Base-by-base conservation (phyloP, 345 rosid species). In the Gossypium longicalyx region DNA sequence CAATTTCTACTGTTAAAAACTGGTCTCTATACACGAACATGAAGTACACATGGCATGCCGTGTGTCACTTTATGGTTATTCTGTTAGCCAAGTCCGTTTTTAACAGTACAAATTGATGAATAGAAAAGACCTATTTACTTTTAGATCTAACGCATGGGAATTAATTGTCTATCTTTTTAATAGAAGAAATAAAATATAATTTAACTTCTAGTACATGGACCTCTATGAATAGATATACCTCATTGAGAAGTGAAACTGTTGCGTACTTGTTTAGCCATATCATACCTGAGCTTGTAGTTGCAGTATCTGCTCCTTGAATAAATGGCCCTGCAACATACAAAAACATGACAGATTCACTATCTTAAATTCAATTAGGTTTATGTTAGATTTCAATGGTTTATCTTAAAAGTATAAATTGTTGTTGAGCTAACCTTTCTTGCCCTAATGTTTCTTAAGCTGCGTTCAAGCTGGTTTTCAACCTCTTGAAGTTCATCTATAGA, bases 401-500 rank as follows among this genome's bases (percentile, higher is more conserved):
- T 34, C 38, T 34, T 34, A 34, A 34, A 34, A 34, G 38, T 13
- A 67, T 22, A 58, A 58, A 52, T 15, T 72, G 47, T 7, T 23
- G 41, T 12, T 23, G 10, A 51, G 61, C 61, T 57, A 19, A 87
- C 97, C 93, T 88, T 90, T 86, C 83, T 86, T 43, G 80, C 80
- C 79, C 97, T 86, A 70, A 88, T 74, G 25, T 34, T 85, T 53
- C 58, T 53, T 59, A 91, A 79, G 75, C 93, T 88, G 66, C 48
- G 80, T 81, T 84, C 88, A 2, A 89, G 76, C 74, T 88, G 86
- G 19, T 47, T 22, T 38, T 73, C 80, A 54, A 87, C 79, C 19
- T 79, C 85, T 34, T 79, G 73, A 72, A 89, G 87, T 66, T 88
- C 90, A 12, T 83, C 80, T 0, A 75, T 2, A 2, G 87, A 85